Evolutionary conservation across 139 green algal genomes (phyloP).

Genomic region (Chlamydomonas sp.): DNA sequence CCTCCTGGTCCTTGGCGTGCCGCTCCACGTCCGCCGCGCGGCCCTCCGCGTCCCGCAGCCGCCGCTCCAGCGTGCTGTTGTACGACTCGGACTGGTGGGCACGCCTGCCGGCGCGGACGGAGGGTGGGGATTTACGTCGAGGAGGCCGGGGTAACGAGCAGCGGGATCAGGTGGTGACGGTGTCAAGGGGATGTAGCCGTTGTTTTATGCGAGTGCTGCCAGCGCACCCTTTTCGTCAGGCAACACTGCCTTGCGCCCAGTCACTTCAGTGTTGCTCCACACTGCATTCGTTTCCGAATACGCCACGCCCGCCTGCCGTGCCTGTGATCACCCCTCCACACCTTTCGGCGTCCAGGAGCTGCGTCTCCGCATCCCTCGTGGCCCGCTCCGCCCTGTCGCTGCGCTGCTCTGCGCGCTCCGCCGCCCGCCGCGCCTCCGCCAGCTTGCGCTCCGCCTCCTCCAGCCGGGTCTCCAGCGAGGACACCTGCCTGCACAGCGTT

Average conservation of each 20-base stretch:
- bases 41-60: slow-evolving; percentile 38
- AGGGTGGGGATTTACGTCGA: not conserved
- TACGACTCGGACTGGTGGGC: slow-evolving; percentile 32
- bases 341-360: slow-evolving; percentile 49
- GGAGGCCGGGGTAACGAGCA: no score
- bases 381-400: slow-evolving; percentile 50
- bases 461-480: slow-evolving; percentile 40
- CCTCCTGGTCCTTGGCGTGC: slow-evolving; percentile 26
- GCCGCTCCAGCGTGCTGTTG: slow-evolving; percentile 34
- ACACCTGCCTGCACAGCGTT: slow-evolving; percentile 40
- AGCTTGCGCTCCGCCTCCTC: slow-evolving; percentile 46
- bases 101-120: not conserved
- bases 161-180: no score
- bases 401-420: slow-evolving; percentile 51
- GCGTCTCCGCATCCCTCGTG: slow-evolving; percentile 22
- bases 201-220: no score
- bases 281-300: no score
- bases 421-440: slow-evolving; percentile 36
- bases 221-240: no score
- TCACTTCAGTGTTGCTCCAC: no score
- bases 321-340: not conserved
- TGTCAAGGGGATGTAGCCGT: no score
- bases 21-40: slow-evolving; percentile 23
- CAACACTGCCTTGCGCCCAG: no score
- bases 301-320: no score